phyloP scores from a whole-genome alignment of 2,329 filamentous ascomycete species.

The Dothidotthia symphoricarpi region DNA sequence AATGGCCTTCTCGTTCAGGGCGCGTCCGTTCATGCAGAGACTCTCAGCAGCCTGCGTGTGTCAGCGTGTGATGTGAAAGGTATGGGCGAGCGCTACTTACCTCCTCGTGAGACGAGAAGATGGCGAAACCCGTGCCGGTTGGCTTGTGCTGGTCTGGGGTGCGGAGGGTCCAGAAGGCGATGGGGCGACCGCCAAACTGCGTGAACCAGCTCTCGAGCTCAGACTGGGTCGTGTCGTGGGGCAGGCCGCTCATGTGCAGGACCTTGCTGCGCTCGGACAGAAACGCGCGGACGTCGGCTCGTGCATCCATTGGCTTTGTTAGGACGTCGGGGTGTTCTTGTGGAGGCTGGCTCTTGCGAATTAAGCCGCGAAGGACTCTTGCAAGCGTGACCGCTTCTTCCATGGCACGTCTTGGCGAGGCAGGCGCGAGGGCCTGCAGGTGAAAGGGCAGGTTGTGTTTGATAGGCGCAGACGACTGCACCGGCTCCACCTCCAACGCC shows the following conservation, averaged over 20 bases:
- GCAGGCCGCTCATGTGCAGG: conserved; percentile 93
- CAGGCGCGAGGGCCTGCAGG: conserved; percentile 89
- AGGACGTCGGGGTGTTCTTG: conserved; percentile 94
- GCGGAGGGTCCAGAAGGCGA: conserved; percentile 97
- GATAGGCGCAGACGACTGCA: conserved; percentile 95
- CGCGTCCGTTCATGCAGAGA: conserved; percentile 98
- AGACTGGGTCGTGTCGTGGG: conserved; percentile 97
- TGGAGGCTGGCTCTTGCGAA: conserved; percentile 91
- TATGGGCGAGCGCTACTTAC: conserved; percentile 52
- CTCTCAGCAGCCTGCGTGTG: conserved; percentile 80
- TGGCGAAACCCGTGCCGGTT: conserved; percentile 96
- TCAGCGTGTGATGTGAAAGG: conserved; percentile 6
- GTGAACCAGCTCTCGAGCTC: conserved; percentile 99
- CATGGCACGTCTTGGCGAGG: conserved; percentile 93
- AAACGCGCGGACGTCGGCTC: conserved; percentile 94
- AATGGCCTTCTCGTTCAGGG: conserved; percentile 97
- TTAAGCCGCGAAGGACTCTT: conserved; percentile 85
- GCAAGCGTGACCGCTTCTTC: conserved; percentile 95
- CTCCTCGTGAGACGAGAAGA: conserved; percentile 99
- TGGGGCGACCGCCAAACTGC: conserved; percentile 94
- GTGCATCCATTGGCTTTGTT: conserved; percentile 91
- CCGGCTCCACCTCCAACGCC: conserved; percentile 94
- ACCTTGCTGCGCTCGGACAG: conserved; percentile 96
- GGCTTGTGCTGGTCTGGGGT: conserved; percentile 99
- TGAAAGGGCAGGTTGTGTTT: conserved; percentile 99